A percentile compares a stretch with the other conserved stretches of the same genome.
Evolutionary conservation across 2,329 filamentous ascomycete genomes (phyloP).

Genomic region (Penicillium sp.): DNA sequence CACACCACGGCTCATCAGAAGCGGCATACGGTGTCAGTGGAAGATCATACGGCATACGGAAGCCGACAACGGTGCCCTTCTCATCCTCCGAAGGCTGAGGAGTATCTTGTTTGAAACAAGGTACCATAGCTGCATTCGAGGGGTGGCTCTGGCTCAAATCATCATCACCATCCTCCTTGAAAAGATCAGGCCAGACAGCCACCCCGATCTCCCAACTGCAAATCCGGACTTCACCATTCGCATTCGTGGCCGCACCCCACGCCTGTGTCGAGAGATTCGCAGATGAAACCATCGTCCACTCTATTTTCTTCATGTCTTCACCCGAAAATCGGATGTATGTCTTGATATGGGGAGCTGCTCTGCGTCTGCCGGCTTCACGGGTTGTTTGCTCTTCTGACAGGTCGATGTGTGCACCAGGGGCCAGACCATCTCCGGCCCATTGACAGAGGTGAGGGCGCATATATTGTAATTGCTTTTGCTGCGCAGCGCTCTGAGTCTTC

Average conservation of each 20-base stretch:
- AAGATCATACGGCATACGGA: constrained; percentile 81
- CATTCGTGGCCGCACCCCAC: constrained; percentile 69
- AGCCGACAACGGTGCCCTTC: constrained; percentile 55
- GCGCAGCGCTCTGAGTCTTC: constrained; percentile 69
- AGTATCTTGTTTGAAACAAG: constrained; percentile 64
- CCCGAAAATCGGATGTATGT: constrained; percentile 72
- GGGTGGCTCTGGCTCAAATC: background rate
- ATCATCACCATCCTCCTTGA: constrained; percentile 14
- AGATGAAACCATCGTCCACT: constrained; percentile 87
- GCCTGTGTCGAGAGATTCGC: constrained; percentile 90
- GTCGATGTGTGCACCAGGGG: constrained; percentile 10
- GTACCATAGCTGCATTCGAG: constrained; percentile 60
- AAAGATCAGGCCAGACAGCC: constrained; percentile 72
- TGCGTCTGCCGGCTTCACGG: constrained; percentile 60
- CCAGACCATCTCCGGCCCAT: constrained; percentile 66
- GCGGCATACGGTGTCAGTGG: constrained; percentile 67
- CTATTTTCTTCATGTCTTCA: constrained; percentile 53
- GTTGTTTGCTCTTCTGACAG: constrained; percentile 10
- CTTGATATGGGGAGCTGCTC: constrained; percentile 85
- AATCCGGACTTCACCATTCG: constrained; percentile 65
- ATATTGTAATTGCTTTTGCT: constrained; percentile 73
- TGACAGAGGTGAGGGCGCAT: constrained; percentile 70
- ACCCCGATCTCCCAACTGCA: constrained; percentile 85
- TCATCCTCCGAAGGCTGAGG: constrained; percentile 38
- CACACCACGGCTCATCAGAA: constrained; percentile 75